Evolutionary conservation across 139 green algal species (phyloP), one percentile per base, ranked within the genome.

Genomic region (Chlamydomonas eustigma): DNA sequence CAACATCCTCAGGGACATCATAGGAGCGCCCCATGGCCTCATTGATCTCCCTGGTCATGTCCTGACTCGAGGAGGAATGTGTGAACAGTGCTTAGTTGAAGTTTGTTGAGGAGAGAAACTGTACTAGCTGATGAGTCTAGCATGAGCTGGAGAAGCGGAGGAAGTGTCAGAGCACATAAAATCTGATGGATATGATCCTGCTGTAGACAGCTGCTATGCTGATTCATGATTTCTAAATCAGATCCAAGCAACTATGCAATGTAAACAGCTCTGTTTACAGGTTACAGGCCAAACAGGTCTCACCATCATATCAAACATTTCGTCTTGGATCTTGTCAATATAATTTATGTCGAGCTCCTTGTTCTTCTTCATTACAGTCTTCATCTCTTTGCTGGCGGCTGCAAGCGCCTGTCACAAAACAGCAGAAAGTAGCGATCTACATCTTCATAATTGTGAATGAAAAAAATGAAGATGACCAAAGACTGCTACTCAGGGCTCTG

Each of bases 271-370:
- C n/a, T n/a, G n/a, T n/a, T n/a, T n/a, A n/a, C n/a, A n/a, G n/a
- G n/a, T n/a, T n/a, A n/a, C 44, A 58, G 18, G 52, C 6, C 18
- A 22, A 4, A 68, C 34, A 25, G 4, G 12, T 31, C 52, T 68
- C 52, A 93, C 91, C 89, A 95, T 91, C 78, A 98, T 81, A 84
- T 98, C 95, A 64, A 83, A 76, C 89, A 98, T 95, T 8, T 97
- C 89, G 81, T 98, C 95, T 75, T 97, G 91, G 83, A 98, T 81
- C 35, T 93, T 92, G 72, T 98, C 94, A 50, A 99, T 96, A 82
- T 93, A 91, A 77, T 94, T 88, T n/a, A 98, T 92, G 78, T 98
- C 91, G 31, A 99, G 87, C 81, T 97, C 89, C 77, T 95, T 93
- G 66, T 89, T 86, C 64, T 91, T 85, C 74, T 96, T 97, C 66